Conservation (phyloP, 345 rosid species). For the Viola odorata region DNA sequence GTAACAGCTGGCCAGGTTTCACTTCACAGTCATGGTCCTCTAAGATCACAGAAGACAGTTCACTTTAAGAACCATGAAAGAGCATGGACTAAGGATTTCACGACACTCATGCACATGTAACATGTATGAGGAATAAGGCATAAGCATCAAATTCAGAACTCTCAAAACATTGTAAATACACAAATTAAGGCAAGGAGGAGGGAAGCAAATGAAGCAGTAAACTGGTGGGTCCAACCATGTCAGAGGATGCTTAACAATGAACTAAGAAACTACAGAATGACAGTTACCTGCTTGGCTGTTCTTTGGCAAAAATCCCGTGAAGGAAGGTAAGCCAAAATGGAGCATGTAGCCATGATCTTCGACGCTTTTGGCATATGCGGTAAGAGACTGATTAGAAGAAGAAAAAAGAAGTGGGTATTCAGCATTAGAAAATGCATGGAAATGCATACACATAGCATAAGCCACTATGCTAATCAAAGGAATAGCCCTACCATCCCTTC, state of each 20-base stretch:
- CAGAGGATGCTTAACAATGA: not conserved
- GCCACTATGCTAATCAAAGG: not conserved
- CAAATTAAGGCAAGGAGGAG: not conserved
- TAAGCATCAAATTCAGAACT: not conserved
- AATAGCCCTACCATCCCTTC: slow-evolving; percentile 75
- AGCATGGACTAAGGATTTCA: not conserved
- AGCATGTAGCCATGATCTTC: slow-evolving; percentile 99
- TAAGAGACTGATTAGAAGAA: slow-evolving; percentile 49
- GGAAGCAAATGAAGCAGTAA: not conserved
- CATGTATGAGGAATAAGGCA: not conserved
- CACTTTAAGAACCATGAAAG: not conserved
- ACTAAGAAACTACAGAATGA: not conserved
- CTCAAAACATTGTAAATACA: not conserved
- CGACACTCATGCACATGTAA: not conserved
- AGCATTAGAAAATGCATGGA: not conserved
- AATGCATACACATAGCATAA: not conserved
- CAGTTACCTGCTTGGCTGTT: slow-evolving; percentile 44
- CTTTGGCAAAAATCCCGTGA: slow-evolving; percentile 71
- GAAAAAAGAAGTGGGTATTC: not conserved
- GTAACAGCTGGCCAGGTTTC: slow-evolving; percentile 63
- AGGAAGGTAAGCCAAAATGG: slow-evolving; percentile 74
- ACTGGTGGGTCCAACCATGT: not conserved
- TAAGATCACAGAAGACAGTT: slow-evolving; percentile 10
- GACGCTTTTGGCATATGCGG: slow-evolving; percentile 71
- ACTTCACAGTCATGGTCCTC: slow-evolving; percentile 37